A percentile compares a stretch with the other conserved stretches of the same genome.
These are phyloP conservation scores for Boletus coccyginus DNA, from an alignment of 768 basidiomycete species.

Conservation along the genomic window DNA sequence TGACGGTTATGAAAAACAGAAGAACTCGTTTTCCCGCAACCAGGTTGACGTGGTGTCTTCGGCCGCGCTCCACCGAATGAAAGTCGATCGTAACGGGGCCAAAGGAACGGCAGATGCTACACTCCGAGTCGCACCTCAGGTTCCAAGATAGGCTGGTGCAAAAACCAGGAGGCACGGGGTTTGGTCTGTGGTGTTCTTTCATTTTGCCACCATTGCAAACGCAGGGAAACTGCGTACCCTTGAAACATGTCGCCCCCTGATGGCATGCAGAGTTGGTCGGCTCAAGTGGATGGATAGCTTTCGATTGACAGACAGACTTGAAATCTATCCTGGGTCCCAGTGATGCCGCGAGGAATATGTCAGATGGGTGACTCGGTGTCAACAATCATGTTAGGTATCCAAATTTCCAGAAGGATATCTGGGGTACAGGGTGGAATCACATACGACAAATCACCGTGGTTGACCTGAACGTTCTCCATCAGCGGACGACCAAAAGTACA, in stretches of 20 bases:
- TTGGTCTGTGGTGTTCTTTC: background rate
- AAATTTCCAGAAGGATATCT: slow-evolving; percentile 2
- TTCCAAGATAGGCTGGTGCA: background rate
- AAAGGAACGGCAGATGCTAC: background rate
- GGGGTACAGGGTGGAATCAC: slow-evolving; percentile 19
- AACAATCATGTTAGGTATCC: slow-evolving; percentile 3
- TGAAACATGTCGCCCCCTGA: background rate
- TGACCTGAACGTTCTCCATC: slow-evolving; percentile 7
- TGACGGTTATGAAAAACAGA: background rate
- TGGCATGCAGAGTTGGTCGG: background rate
- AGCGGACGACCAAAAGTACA: slow-evolving; percentile 3
- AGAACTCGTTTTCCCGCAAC: background rate
- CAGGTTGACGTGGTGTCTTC: background rate
- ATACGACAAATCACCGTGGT: slow-evolving; percentile 1
- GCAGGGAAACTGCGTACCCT: too few relatives aligned
- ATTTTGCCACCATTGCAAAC: background rate
- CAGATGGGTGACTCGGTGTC: background rate
- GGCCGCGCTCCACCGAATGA: background rate
- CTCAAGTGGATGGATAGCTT: slow-evolving; percentile 1
- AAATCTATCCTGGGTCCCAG: background rate
- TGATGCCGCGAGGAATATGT: slow-evolving; percentile 3
- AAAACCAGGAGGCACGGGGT: background rate
- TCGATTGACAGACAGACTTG: background rate
- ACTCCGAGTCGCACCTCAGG: background rate
- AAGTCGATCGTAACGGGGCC: slow-evolving; percentile 3